Conservation (phyloP, 441 rosid species). For the Rhodomyrtus psidioides region DNA sequence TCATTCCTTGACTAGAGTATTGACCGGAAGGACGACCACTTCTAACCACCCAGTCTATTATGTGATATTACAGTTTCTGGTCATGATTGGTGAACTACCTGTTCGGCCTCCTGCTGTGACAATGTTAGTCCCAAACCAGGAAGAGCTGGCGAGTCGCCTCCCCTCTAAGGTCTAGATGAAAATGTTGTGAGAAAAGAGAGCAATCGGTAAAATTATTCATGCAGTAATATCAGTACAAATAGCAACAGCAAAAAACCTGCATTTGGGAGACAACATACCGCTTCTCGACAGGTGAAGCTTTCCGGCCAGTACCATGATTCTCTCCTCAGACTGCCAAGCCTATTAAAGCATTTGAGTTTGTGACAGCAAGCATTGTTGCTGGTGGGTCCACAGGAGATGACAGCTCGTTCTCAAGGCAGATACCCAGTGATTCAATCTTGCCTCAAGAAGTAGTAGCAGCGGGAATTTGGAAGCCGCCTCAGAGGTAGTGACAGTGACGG, state of each 20-base stretch:
- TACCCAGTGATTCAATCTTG: not conserved
- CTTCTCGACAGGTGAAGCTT: not conserved
- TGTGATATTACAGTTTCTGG: not conserved
- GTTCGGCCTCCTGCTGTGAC: not conserved
- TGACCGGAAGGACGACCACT: not conserved
- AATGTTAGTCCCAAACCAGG: not conserved
- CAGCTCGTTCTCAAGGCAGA: not conserved
- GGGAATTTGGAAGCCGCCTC: not conserved
- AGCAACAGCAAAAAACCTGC: not conserved
- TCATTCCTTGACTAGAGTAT: not conserved
- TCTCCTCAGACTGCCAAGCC: not conserved
- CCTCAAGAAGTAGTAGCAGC: not conserved
- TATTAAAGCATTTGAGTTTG: not conserved
- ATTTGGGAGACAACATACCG: not conserved
- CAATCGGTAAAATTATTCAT: not conserved
- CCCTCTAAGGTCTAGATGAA: not conserved
- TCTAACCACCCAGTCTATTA: not conserved
- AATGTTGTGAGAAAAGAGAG: not conserved
- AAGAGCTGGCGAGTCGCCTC: not conserved
- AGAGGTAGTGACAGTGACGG: not conserved
- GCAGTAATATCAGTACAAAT: not conserved
- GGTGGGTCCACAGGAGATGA: not conserved
- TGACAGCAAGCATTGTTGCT: not conserved
- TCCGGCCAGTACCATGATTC: not conserved
- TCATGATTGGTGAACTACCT: not conserved